Evolutionary conservation across 2,329 filamentous ascomycete genomes (phyloP).

Genomic region (Claviceps paspali): DNA sequence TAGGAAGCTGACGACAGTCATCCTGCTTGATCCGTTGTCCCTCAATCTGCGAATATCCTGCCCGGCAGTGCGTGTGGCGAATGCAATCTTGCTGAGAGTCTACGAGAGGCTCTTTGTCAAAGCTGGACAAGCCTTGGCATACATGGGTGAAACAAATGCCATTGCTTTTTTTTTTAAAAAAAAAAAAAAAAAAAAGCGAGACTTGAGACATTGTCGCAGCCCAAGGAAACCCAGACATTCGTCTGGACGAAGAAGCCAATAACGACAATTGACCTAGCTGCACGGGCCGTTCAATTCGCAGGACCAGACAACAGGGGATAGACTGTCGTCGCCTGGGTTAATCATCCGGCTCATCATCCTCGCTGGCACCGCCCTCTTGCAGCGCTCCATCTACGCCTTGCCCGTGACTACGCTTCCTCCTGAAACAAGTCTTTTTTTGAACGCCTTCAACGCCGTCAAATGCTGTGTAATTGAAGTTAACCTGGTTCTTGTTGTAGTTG

Average conservation of each 20-base stretch:
- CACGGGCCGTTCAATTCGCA: slow-evolving; percentile 19
- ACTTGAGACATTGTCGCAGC: too few species aligned
- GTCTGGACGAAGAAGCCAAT: too few species aligned
- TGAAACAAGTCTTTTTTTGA: slow-evolving; percentile 19
- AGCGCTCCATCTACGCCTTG: slow-evolving; percentile 18
- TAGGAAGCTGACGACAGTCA: slow-evolving; percentile 38
- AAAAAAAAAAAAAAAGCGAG: not conserved
- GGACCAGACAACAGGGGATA: slow-evolving; percentile 54
- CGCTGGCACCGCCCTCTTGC: slow-evolving; percentile 36
- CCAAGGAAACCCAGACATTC: too few species aligned
- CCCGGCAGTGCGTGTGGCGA: slow-evolving; percentile 1
- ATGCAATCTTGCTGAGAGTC: not conserved
- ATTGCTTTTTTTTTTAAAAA: too few species aligned
- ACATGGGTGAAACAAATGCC: too few species aligned
- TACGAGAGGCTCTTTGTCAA: slow-evolving; percentile 1
- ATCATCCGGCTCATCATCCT: slow-evolving; percentile 53
- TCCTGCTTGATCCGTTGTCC: slow-evolving; percentile 47
- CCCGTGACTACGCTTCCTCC: slow-evolving; percentile 15
- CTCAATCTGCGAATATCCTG: slow-evolving; percentile 32
- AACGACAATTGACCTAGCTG: too few species aligned
- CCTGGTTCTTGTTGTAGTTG: slow-evolving; percentile 18
- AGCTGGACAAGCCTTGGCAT: not conserved
- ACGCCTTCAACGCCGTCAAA: slow-evolving; percentile 30
- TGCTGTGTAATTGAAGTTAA: slow-evolving; percentile 16
- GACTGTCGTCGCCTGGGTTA: slow-evolving; percentile 42